These are phyloP conservation scores for Lentinula detonsa DNA, from an alignment of 768 basidiomycete species.

Conservation along the genomic window DNA sequence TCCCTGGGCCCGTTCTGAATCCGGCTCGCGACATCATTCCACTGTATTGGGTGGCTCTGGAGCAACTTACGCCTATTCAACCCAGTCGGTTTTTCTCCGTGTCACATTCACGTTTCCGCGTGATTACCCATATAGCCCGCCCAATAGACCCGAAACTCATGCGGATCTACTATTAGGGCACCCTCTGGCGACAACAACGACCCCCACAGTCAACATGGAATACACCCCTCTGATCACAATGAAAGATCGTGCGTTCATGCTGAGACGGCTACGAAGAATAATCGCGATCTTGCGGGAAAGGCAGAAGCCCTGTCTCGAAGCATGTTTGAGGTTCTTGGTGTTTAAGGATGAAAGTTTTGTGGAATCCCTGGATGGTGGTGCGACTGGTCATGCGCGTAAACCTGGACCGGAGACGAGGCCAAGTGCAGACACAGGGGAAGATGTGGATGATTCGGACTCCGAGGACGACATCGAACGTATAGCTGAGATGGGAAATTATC, in stretches of 20 bases:
- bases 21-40: conserved; percentile 14
- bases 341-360: conserved; percentile 50
- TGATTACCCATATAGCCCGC: conserved; percentile 65
- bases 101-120: conserved; percentile 87
- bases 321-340: conserved; percentile 76
- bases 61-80: conserved; percentile 1
- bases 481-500: conserved; percentile 29
- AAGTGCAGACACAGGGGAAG: neutral
- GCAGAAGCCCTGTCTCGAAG: conserved; percentile 79
- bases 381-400: neutral
- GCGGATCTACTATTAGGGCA: neutral
- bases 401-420: neutral
- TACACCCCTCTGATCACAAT: conserved; percentile 75
- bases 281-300: conserved; percentile 52
- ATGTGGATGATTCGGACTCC: conserved; percentile 44
- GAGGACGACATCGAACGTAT: conserved; percentile 40
- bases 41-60: neutral
- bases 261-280: conserved; percentile 56
- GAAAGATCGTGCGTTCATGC: conserved; percentile 70
- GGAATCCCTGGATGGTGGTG: neutral
- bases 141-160: conserved; percentile 14
- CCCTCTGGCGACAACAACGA: conserved; percentile 35
- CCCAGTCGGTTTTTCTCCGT: conserved; percentile 68
- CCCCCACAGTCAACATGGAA: conserved; percentile 77
- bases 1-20: conserved; percentile 79